Conservation (phyloP, 305 asterid species). For the Fraxinus paxiana region DNA sequence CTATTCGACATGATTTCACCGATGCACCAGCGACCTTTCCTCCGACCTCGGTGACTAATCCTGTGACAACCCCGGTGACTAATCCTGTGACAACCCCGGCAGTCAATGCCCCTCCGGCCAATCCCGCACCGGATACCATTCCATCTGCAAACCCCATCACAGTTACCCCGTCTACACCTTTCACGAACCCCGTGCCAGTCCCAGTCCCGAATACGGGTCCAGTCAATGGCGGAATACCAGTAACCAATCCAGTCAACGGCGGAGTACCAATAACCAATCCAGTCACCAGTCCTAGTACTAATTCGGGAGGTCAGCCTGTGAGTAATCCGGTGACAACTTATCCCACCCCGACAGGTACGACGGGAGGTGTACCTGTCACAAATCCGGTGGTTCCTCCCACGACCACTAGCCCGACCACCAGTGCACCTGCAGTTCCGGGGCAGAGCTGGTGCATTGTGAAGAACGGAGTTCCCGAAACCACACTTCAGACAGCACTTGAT, state of each 20-base stretch:
- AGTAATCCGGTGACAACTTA: slow-evolving; percentile 41
- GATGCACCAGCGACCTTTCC: slow-evolving; percentile 28
- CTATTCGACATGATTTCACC: slow-evolving; percentile 32
- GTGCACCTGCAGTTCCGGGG: slow-evolving; percentile 38
- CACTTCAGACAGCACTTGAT: slow-evolving; percentile 62
- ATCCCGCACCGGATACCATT: slow-evolving; percentile 32
- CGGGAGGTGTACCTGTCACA: slow-evolving; percentile 37
- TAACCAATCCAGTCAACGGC: slow-evolving; percentile 28
- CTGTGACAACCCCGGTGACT: not conserved
- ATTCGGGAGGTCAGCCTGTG: slow-evolving; percentile 30
- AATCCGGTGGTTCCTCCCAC: slow-evolving; percentile 27
- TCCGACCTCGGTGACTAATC: slow-evolving; percentile 25
- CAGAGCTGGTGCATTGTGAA: slow-evolving; percentile 80
- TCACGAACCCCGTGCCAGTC: slow-evolving; percentile 27
- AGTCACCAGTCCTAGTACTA: slow-evolving; percentile 33
- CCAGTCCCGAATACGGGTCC: slow-evolving; percentile 28
- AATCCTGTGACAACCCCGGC: slow-evolving; percentile 44
- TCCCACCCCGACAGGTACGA: slow-evolving; percentile 28
- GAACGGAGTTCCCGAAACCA: slow-evolving; percentile 44
- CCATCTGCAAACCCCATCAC: slow-evolving; percentile 35
- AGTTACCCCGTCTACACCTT: slow-evolving; percentile 28
- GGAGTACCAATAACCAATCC: slow-evolving; percentile 32
- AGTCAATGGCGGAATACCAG: slow-evolving; percentile 19
- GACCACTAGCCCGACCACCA: slow-evolving; percentile 27
- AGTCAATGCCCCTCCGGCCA: slow-evolving; percentile 26